These are phyloP conservation scores for Russula griseocarnosa DNA, from an alignment of 768 basidiomycete species.

Conservation along the genomic window DNA sequence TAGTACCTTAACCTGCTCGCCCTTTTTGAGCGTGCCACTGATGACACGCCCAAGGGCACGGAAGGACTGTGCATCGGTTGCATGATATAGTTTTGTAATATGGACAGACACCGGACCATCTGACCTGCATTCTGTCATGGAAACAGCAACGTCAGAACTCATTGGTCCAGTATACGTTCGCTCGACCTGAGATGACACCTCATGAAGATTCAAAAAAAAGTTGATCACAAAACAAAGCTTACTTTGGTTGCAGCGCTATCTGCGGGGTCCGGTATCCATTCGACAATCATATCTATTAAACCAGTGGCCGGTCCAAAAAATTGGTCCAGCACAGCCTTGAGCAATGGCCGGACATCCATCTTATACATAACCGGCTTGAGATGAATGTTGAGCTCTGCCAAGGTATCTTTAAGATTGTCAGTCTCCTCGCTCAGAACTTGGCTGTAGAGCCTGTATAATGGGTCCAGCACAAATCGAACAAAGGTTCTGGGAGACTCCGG, in stretches of 20 bases:
- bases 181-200: conserved; percentile 51
- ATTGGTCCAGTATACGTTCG: conserved; percentile 86
- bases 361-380: conserved; percentile 94
- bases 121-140: conserved; percentile 80
- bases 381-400: conserved; percentile 71
- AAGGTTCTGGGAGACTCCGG: conserved; percentile 80
- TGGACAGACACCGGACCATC: conserved; percentile 91
- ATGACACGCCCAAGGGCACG: conserved; percentile 92
- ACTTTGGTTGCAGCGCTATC: conserved; percentile 61
- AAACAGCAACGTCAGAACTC: conserved; percentile 66
- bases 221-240: conserved; percentile 7
- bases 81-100: conserved; percentile 91
- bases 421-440: conserved; percentile 93
- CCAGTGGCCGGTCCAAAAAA: conserved; percentile 93
- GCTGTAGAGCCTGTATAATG: conserved; percentile 95
- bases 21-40: conserved; percentile 84
- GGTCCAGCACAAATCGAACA: conserved; percentile 93
- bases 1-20: conserved; percentile 87
- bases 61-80: conserved; percentile 95
- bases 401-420: conserved; percentile 77
- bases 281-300: conserved; percentile 86
- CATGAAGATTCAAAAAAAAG: conserved; percentile 14
- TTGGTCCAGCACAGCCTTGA: conserved; percentile 91
- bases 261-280: conserved; percentile 82
- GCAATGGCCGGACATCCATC: conserved; percentile 93